Evolutionary conservation across 257 asterid genomes (phyloP), one percentile per base, ranked within the genome.

Genomic region (Fraxinus excelsior): DNA sequence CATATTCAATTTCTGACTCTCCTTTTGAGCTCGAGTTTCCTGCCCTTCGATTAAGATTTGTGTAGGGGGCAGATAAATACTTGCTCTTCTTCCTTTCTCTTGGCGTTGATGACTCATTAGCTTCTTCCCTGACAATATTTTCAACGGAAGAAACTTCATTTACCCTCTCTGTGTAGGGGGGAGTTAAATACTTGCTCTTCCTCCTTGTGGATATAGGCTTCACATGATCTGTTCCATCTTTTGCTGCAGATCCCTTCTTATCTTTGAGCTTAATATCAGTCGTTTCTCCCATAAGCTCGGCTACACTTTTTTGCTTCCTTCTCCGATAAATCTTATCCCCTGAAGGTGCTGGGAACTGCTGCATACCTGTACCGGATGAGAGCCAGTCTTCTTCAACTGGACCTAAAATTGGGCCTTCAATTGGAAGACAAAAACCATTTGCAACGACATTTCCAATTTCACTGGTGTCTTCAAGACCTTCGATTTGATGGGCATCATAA

Each of bases 11-110:
- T 62, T 76, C 85, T 0, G 80, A 14, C 11, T 76, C 84, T 32
- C 32, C 53, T 82, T 82, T 90, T 18, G 66, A 77, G 80, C 70
- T 80, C 11, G 81, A 72, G 71, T 65, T 74, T 53, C 80, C 86
- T 0, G 73, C 66, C 35, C 71, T 82, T 84, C 75, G 60, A 19
- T 0, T 31, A 7, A 77, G 84, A 82, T 60, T 75, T 51, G 89
- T 85, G 62, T 85, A 94, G 4, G 97, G 97, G 76, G 93, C 89
- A 75, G 94, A 91, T 1, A 94, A 80, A 82, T 89, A 92, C 87
- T 87, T 92, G 82, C 99, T 94, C 85, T 79, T 90, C 89, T 87
- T 94, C 86, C 97, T 90, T 78, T 87, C 96, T 90, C 97, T 86
- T 0, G 94, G 87, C 12, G 84, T 69, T 56, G 85, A 74, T 29